Evolutionary conservation across 2,329 filamentous ascomycete species (phyloP).

Genomic region (Colletotrichum lupini): DNA sequence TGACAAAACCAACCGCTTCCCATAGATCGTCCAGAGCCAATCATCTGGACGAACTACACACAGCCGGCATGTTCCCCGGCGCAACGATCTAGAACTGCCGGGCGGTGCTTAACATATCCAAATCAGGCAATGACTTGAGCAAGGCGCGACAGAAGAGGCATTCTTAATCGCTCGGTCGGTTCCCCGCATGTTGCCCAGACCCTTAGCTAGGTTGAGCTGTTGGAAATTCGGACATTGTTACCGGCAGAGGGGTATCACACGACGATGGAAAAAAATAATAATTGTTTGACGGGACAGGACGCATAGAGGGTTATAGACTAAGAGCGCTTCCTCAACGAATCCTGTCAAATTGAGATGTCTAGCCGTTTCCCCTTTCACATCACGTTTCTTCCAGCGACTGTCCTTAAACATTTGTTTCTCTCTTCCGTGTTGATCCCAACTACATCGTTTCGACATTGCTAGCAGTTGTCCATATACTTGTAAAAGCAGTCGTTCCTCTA

Average conservation of each 20-base stretch:
- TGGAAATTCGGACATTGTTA: conserved; percentile 5
- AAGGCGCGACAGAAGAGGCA: background rate
- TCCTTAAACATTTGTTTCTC: background rate
- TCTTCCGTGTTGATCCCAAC: background rate
- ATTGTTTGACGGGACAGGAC: background rate
- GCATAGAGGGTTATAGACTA: background rate
- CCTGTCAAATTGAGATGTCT: no score
- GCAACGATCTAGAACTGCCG: background rate
- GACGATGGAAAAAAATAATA: background rate
- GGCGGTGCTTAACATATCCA: background rate
- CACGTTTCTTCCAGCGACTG: background rate
- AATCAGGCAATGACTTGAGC: background rate
- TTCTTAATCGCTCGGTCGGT: conserved; percentile 13
- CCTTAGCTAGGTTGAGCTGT: background rate
- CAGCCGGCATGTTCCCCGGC: conserved; percentile 4
- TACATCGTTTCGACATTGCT: background rate
- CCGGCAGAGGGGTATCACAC: background rate
- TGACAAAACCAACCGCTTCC: background rate
- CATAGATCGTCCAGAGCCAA: background rate
- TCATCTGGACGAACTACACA: background rate
- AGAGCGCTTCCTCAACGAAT: background rate
- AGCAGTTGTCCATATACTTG: background rate
- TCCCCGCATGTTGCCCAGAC: conserved; percentile 16
- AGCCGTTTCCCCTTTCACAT: background rate
- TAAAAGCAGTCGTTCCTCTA: no score